phyloP scores from a whole-genome alignment of 495 filamentous ascomycete genomes.

The Podospora bellae-mahoneyi region DNA sequence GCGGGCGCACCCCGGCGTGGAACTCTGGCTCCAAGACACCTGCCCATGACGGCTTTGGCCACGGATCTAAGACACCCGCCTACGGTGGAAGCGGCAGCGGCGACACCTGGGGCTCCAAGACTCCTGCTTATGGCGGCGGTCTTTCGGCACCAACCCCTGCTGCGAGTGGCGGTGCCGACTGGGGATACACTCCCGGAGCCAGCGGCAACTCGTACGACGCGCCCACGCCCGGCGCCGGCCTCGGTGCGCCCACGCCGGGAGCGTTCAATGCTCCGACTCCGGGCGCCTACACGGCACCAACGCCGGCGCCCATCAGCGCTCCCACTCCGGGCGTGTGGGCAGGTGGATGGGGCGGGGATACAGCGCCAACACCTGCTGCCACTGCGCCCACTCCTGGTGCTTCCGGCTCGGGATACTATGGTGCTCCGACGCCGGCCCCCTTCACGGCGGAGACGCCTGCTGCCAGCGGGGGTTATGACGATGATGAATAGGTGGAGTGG shows the following conservation, averaged over 20 bases:
- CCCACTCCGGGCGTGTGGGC: constrained; percentile 69
- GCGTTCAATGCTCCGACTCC: constrained; percentile 76
- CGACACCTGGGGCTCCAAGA: constrained; percentile 58
- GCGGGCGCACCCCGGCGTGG: constrained; percentile 51
- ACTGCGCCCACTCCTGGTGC: constrained; percentile 72
- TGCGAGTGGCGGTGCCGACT: constrained; percentile 45
- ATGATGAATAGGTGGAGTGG: constrained; percentile 38
- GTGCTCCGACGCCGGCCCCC: constrained; percentile 74
- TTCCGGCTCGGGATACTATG: constrained; percentile 51
- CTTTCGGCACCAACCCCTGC: constrained; percentile 52
- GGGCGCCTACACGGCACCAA: constrained; percentile 65
- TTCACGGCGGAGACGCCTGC: constrained; percentile 77
- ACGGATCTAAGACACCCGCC: constrained; percentile 74
- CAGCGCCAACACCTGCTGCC: constrained; percentile 57
- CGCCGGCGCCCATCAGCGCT: constrained; percentile 61
- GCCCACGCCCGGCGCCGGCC: constrained; percentile 68
- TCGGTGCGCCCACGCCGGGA: constrained; percentile 69
- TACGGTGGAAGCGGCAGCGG: constrained; percentile 53
- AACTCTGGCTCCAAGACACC: constrained; percentile 55
- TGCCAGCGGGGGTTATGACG: constrained; percentile 61
- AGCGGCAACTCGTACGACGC: constrained; percentile 47
- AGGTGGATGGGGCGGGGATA: constrained; percentile 54
- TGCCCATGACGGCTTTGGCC: constrained; percentile 60
- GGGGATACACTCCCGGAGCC: constrained; percentile 47
- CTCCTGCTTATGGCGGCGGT: constrained; percentile 59